These are phyloP conservation scores for Blastobotrys chiropterorum DNA, from an alignment of 805 yeast genomes.

Conservation along the genomic window DNA sequence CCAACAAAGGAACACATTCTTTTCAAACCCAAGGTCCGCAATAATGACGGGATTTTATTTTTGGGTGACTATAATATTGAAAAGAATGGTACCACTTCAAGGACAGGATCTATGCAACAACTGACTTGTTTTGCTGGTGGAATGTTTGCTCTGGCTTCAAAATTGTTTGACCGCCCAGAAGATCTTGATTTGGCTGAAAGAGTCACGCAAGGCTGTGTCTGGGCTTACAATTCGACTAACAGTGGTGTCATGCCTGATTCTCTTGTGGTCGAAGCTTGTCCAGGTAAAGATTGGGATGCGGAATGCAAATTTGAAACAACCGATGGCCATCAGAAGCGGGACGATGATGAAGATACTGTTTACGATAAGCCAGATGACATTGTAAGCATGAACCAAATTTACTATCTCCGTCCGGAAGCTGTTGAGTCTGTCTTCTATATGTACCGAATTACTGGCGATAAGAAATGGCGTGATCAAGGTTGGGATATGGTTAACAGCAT, in stretches of 20 bases:
- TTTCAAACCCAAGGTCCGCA: slow-evolving; percentile 41
- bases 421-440: slow-evolving; percentile 55
- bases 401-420: slow-evolving; percentile 53
- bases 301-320: neutral
- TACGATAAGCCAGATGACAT: slow-evolving; percentile 22
- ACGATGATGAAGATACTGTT: slow-evolving; percentile 18
- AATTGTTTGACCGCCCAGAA: slow-evolving; percentile 33
- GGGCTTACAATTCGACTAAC: slow-evolving; percentile 34
- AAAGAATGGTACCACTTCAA: slow-evolving; percentile 12
- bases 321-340: slow-evolving; percentile 20
- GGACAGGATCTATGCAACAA: slow-evolving; percentile 30
- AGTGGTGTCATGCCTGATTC: slow-evolving; percentile 42
- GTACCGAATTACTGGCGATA: slow-evolving; percentile 56
- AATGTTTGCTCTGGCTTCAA: slow-evolving; percentile 45
- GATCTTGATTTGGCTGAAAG: slow-evolving; percentile 38
- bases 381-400: slow-evolving; percentile 29
- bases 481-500: slow-evolving; percentile 40
- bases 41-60: slow-evolving; percentile 33
- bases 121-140: slow-evolving; percentile 50
- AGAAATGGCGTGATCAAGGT: slow-evolving; percentile 50
- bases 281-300: neutral
- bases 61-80: slow-evolving; percentile 21
- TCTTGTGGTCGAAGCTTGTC: slow-evolving; percentile 29
- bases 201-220: slow-evolving; percentile 45
- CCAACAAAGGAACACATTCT: slow-evolving; percentile 38